Evolutionary conservation across 495 filamentous ascomycete genomes (phyloP), one percentile per base, ranked within the genome.

Genomic region (Trichoderma reesei): DNA sequence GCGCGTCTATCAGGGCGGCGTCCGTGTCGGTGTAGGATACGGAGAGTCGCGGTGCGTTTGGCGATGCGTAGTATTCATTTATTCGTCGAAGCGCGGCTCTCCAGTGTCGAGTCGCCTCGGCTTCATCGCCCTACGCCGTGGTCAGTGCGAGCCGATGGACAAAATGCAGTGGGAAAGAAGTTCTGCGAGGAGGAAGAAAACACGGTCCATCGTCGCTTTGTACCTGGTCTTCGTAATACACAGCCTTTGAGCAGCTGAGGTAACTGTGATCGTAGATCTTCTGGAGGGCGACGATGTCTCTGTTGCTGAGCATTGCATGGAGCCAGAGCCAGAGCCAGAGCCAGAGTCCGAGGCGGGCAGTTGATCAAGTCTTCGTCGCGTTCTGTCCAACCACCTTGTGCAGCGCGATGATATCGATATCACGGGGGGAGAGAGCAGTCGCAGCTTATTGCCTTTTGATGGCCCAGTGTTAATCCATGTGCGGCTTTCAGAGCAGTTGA

Each of bases 191-290:
- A n/a, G n/a, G n/a, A 9, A 39, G 44, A 14, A 36, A 33, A 7
- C 18, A 60, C 5, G 18, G 14, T 34, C 18, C 38, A 38, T 11
- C 26, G 10, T 26, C 77, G 37, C 37, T 39, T 39, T 39, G 51
- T 74, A 94, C 91, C 83, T 96, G 88, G 69, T 87, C 86, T 73
- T 97, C 92, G 73, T 94, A 96, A 75, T 96, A 96, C 66, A 96
- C 89, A 64, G 94, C 94, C 10, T 92, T 98, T 1, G 92, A 96
- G 74, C 91, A 96, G 67, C 87, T 89, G 64, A 96, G 79, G 75
- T 96, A 96, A 75, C 89, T 91, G 70, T 97, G 91, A 79, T 98
- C 92, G 77, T 97, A 97, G 64, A 91, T 96, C 83, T 96, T 97
- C 80, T 98, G 94, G 73, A 97, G 81, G 63, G 86, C 86, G 73